These are phyloP conservation scores for Diaporthe sp. DNA, from an alignment of 2,329 filamentous ascomycete species.

Conservation along the genomic window DNA sequence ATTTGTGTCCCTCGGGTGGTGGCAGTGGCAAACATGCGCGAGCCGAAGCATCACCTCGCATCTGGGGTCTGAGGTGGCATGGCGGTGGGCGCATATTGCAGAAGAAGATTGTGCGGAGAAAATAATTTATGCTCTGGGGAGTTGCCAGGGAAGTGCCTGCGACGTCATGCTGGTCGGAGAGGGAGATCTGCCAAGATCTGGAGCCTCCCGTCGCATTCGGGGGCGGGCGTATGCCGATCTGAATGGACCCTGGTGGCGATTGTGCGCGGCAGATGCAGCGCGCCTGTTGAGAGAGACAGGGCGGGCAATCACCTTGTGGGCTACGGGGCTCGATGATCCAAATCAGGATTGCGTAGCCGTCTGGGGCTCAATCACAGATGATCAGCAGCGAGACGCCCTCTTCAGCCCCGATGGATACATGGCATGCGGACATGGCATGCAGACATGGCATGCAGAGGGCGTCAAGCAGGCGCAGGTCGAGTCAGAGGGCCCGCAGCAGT, in stretches of 20 bases:
- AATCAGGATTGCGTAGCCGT: conserved; percentile 1
- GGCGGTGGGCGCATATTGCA: not conserved
- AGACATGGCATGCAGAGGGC: not conserved
- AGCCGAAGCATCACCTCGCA: conserved; percentile 13
- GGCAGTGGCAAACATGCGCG: conserved; percentile 6
- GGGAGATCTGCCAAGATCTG: conserved; percentile 25
- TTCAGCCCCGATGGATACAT: not conserved
- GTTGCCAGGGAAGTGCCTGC: conserved; percentile 10
- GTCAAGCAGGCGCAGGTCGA: not conserved
- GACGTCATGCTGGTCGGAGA: not conserved
- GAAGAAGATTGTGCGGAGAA: conserved; percentile 9
- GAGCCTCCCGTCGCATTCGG: conserved; percentile 10
- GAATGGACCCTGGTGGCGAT: conserved; percentile 17
- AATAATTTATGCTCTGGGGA: not conserved
- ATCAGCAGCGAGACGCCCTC: conserved; percentile 8
- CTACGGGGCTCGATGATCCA: conserved; percentile 11
- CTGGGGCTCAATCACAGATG: not conserved
- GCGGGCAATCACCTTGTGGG: conserved; percentile 4
- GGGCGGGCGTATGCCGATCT: conserved; percentile 20
- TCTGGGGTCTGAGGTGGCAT: not conserved
- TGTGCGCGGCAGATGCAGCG: conserved; percentile 23
- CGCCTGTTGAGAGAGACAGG: not conserved
- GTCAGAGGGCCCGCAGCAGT: conserved; percentile 3
- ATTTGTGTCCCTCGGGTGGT: not conserved
- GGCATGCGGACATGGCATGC: not conserved